phyloP scores from a whole-genome alignment of 2,329 filamentous ascomycete genomes.

The Colletotrichum spaethianum region DNA sequence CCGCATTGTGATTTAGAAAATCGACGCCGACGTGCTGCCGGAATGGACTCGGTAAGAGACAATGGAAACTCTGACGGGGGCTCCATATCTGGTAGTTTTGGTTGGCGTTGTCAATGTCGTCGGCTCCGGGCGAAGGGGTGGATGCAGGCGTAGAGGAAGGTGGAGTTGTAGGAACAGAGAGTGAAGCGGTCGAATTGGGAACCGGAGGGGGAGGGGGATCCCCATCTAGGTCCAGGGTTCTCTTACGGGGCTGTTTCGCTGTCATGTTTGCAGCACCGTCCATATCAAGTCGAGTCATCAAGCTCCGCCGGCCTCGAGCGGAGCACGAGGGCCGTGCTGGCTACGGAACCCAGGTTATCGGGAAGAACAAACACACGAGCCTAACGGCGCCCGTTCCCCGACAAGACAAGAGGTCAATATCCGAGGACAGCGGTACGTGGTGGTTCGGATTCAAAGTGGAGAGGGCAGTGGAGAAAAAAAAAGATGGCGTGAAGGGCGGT shows the following conservation, averaged over 20 bases:
- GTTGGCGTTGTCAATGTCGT: not conserved
- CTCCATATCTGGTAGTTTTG: not conserved
- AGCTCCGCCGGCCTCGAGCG: not conserved
- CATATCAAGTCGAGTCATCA: not conserved
- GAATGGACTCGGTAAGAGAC: not conserved
- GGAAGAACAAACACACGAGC: conserved; percentile 12
- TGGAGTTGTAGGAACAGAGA: conserved; percentile 8
- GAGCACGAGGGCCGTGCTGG: conserved; percentile 12
- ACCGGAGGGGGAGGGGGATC: conserved; percentile 11
- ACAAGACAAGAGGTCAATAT: not conserved
- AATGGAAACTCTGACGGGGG: not conserved
- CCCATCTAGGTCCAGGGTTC: conserved; percentile 9
- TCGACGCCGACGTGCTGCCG: conserved; percentile 23
- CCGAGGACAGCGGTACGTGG: not conserved
- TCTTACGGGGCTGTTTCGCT: conserved; percentile 17
- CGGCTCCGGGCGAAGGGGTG: not conserved
- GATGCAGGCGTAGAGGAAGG: conserved; percentile 8
- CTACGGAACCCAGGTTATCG: conserved; percentile 15
- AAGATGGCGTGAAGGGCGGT: not conserved
- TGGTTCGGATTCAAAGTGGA: conserved; percentile 3
- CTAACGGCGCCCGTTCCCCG: conserved; percentile 1
- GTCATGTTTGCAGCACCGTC: conserved; percentile 2
- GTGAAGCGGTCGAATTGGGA: conserved; percentile 8
- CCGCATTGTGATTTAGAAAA: conserved; percentile 2
- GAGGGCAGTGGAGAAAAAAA: not conserved